phyloP scores from a whole-genome alignment of 495 filamentous ascomycete species.

The Penicillium longicatenatum region DNA sequence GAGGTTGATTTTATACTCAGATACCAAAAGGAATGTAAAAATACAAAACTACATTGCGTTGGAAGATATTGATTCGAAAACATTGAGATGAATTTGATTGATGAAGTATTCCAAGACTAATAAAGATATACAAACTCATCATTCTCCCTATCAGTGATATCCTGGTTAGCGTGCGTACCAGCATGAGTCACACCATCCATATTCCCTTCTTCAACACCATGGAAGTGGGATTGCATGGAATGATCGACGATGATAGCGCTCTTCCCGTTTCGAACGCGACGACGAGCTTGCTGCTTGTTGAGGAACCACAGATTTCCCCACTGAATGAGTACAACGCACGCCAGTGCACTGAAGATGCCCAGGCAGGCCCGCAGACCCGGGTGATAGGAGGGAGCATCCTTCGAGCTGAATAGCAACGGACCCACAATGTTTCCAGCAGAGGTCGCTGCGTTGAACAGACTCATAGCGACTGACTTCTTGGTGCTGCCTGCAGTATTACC shows the following conservation, averaged over 20 bases:
- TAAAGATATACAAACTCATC: constrained; percentile 71
- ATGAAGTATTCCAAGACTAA: constrained; percentile 22
- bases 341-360: constrained; percentile 57
- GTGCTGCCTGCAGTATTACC: constrained; percentile 52
- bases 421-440: constrained; percentile 52
- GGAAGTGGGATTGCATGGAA: constrained; percentile 51
- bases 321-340: constrained; percentile 51
- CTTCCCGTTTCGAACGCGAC: constrained; percentile 59
- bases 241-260: constrained; percentile 55
- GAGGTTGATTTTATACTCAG: too few species aligned
- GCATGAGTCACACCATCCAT: constrained; percentile 23
- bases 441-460: constrained; percentile 45
- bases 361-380: constrained; percentile 57
- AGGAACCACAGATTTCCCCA: constrained; percentile 52
- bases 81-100: not conserved
- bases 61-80: too few species aligned
- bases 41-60: too few species aligned
- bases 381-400: constrained; percentile 51
- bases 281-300: constrained; percentile 54
- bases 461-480: constrained; percentile 58
- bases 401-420: constrained; percentile 45
- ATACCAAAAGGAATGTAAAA: too few species aligned
- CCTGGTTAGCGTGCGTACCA: constrained; percentile 49
- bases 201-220: constrained; percentile 25
- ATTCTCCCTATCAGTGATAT: constrained; percentile 64